phyloP scores from a whole-genome alignment of 352 stramenopile species.

The Pythium dissotocum region DNA sequence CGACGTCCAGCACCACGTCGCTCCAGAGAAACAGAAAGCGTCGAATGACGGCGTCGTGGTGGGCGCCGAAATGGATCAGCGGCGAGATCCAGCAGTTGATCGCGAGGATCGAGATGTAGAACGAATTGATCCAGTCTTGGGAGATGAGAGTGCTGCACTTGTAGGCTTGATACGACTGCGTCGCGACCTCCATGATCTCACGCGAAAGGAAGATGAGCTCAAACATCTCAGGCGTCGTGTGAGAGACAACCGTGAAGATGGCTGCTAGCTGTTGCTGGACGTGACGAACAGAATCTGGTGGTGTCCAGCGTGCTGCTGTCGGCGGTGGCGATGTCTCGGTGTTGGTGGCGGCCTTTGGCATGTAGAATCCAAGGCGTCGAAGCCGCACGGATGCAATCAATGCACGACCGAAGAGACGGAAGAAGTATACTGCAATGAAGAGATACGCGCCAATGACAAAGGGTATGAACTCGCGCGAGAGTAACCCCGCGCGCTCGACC shows the following conservation, averaged over 20 bases:
- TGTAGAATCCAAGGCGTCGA: background rate
- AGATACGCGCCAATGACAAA: conserved; percentile 14
- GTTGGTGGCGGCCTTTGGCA: background rate
- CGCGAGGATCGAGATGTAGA: conserved; percentile 11
- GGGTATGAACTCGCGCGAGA: conserved; percentile 1
- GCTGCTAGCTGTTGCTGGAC: background rate
- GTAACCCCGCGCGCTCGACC: conserved; percentile 1
- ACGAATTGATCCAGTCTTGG: conserved; percentile 16
- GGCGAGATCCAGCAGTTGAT: conserved; percentile 24
- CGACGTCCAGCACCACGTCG: conserved; percentile 16
- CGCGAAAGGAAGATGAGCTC: conserved; percentile 14
- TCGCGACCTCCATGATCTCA: conserved; percentile 18
- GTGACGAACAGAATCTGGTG: background rate
- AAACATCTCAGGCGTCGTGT: conserved; percentile 13
- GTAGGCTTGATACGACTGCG: conserved; percentile 24
- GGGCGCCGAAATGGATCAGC: conserved; percentile 5
- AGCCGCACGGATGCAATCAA: background rate
- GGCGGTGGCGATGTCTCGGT: background rate
- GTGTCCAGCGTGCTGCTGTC: background rate
- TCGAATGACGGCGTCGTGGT: background rate
- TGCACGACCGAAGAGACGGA: background rate
- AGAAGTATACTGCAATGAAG: conserved; percentile 3
- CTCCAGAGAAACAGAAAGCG: conserved; percentile 17
- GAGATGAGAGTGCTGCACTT: conserved; percentile 23
- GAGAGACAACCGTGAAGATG: background rate